These are phyloP conservation scores for Cicer judaicum DNA, from an alignment of 306 rosid genomes.

Conservation along the genomic window DNA sequence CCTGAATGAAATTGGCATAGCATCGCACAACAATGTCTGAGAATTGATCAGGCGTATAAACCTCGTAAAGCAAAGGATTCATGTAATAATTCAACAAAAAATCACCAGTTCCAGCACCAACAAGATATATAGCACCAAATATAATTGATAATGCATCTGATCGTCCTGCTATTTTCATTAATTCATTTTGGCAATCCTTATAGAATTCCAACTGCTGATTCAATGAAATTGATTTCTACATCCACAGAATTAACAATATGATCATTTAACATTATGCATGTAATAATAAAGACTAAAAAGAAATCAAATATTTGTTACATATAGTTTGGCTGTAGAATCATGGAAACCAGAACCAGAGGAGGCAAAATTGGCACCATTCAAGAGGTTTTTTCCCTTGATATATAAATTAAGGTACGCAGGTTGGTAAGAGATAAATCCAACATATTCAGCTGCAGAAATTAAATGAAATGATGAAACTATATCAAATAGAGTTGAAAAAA, in stretches of 20 bases:
- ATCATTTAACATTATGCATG: neutral
- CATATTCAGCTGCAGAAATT: slow-evolving; percentile 45
- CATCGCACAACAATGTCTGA: slow-evolving; percentile 55
- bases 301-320: slow-evolving; percentile 43
- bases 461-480: slow-evolving; percentile 15
- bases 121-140: slow-evolving; percentile 59
- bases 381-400: slow-evolving; percentile 43
- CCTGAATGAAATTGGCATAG: slow-evolving; percentile 64
- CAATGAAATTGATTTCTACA: slow-evolving; percentile 63
- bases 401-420: slow-evolving; percentile 48
- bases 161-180: slow-evolving; percentile 55
- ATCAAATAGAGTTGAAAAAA: neutral
- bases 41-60: slow-evolving; percentile 58
- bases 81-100: slow-evolving; percentile 74
- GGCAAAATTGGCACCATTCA: slow-evolving; percentile 62
- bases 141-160: slow-evolving; percentile 58
- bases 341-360: slow-evolving; percentile 72
- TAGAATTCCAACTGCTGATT: slow-evolving; percentile 63
- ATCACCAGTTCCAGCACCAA: slow-evolving; percentile 67
- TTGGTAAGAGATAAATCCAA: slow-evolving; percentile 52
- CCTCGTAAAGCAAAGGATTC: slow-evolving; percentile 58
- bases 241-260: neutral
- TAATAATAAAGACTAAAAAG: too few species aligned
- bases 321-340: slow-evolving; percentile 57
- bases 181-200: slow-evolving; percentile 59